These are phyloP conservation scores for Globisporangium carolinianum DNA, from an alignment of 352 stramenopile genomes.

Conservation along the genomic window DNA sequence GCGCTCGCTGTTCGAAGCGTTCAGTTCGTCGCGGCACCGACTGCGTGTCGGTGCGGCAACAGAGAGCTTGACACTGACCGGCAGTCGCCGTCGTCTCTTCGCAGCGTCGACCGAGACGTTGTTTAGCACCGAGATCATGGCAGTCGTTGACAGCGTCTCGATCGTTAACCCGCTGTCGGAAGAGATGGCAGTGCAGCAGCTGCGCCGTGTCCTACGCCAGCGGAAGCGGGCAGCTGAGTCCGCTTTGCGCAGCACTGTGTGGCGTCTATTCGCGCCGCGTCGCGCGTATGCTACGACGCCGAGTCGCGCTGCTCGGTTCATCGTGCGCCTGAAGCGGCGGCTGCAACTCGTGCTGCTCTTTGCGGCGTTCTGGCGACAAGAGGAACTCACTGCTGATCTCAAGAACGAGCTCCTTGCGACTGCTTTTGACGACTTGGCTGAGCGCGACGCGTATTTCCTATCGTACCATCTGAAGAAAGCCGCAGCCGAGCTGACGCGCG, in stretches of 20 bases:
- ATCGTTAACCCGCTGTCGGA: conserved; percentile 21
- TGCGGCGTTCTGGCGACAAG: conserved; percentile 48
- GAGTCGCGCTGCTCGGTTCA: neutral
- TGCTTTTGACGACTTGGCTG: conserved; percentile 23
- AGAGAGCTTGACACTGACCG: neutral
- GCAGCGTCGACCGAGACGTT: neutral
- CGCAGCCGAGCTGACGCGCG: conserved; percentile 30
- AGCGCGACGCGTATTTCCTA: conserved; percentile 34
- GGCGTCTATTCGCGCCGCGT: neutral
- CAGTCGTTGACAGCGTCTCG: conserved; percentile 4
- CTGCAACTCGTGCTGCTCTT: conserved; percentile 22
- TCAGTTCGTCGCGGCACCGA: neutral
- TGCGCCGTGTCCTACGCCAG: conserved; percentile 9
- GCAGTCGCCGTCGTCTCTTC: neutral
- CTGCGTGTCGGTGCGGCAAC: conserved; percentile 4
- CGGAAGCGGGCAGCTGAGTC: neutral
- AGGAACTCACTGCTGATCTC: conserved; percentile 38
- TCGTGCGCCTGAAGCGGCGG: conserved; percentile 7
- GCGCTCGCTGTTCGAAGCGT: conserved; percentile 6
- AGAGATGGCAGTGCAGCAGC: conserved; percentile 14
- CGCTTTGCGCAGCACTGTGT: neutral
- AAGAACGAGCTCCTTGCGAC: conserved; percentile 28
- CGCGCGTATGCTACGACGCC: conserved; percentile 1
- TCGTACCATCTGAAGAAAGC: conserved; percentile 36
- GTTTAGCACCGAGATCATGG: neutral